Evolutionary conservation across 306 rosid species (phyloP), one percentile per base, ranked within the genome.

Genomic region (Citrullus amarus): DNA sequence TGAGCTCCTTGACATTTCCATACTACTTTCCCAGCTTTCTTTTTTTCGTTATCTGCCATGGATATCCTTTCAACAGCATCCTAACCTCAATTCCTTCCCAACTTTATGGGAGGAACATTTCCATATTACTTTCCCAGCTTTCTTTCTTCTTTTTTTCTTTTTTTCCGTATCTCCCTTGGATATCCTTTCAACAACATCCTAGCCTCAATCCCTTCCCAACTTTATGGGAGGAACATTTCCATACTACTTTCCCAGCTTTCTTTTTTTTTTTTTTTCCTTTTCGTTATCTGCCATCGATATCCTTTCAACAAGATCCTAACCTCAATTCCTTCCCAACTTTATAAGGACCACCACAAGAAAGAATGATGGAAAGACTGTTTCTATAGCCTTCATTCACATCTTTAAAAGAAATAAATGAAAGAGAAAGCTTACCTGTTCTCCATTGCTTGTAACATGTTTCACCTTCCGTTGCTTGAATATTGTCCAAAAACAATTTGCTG

Each of bases 401-500:
- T 59, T 48, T 18, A 60, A 44, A 9, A 58, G 16, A 44, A 72
- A 32, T 8, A 60, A 78, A 25, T 32, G 30, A 30, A 50, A 80
- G 62, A 80, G 66, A 74, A 17, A 50, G 46, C 16, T 67, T 69
- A 79, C 79, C 60, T 38, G 74, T 44, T 74, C 67, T 63, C 80
- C 85, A 56, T 84, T 85, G 81, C 90, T 81, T 77, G 77, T 86
- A 32, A 82, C 81, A 68, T 77, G 78, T 84, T 90, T 92, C 4
- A 50, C 69, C 81, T 85, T 89, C 85, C 83, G 88, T 78, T 39
- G 82, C 55, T 82, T 82, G 68, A 90, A 18, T 80, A 90, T 80
- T 65, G 80, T 79, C 85, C 76, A 83, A 39, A 87, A 88, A 79
- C 95, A 87, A 79, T 82, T 78, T 77, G 78, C 86, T 41, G 87